Evolutionary conservation across 768 basidiomycete genomes (phyloP), one percentile per base, ranked within the genome.

Genomic region (Suillus alpinus): DNA sequence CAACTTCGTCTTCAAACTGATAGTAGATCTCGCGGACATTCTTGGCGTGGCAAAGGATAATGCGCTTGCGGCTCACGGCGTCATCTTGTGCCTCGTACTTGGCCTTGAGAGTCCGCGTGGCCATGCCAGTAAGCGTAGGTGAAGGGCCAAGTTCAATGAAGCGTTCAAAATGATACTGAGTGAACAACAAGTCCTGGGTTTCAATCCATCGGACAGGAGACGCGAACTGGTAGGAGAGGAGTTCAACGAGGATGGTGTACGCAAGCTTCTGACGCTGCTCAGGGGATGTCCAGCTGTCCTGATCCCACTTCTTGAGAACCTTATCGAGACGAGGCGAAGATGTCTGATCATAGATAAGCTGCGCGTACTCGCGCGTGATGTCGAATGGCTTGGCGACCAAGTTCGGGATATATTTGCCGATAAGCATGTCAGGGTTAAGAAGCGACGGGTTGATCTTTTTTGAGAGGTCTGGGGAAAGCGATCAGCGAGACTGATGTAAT

Each of bases 121-220:
- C 94, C 95, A 96, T 96, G 37, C 95, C 96, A 10, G 93, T 94
- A 58, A 99, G 83, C 10, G 95, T 98, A 2, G 97, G 97, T 4
- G 94, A 94, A 43, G 97, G 97, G 36, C 97, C 97, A 57, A 99
- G 79, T 73, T 99, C 97, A 68, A 99, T 89, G 68, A 98, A 82
- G 16, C 97, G 88, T 75, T 98, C 96, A 69, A 97, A 97, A 49
- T 81, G 80, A 80, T 86, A 97, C 9, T 86, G 75, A 10, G 81
- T 83, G 80, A 99, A 99, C 59, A 99, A 83, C 29, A 91, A 83
- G 69, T 99, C 97, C 72, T 99, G 97, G 0, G 96, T 99, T 78
- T 98, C 92, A 68, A 99, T 99, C 97, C 97, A 99, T 55, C 95
- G 91, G 20, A 99, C 96, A 7, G 97, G 95, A 1, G 96, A 98